Evolutionary conservation across 805 yeast species (phyloP).

Genomic region (Starmera caribaea): DNA sequence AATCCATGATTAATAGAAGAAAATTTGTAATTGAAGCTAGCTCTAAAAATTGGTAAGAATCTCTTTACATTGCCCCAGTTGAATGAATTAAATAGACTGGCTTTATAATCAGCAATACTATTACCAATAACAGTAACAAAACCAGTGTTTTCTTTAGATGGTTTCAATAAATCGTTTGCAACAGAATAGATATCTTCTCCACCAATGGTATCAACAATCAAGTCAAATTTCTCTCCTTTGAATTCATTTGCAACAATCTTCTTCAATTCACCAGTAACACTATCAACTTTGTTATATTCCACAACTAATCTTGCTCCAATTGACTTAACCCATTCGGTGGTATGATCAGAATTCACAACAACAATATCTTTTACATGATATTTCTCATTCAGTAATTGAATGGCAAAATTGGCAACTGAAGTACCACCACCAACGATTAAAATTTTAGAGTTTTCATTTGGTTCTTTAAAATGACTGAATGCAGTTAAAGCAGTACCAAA

Average conservation of each 20-base stretch:
- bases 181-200: constrained; percentile 37
- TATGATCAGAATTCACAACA: constrained; percentile 43
- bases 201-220: constrained; percentile 61
- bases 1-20: constrained; percentile 16
- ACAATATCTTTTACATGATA: constrained; percentile 41
- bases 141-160: constrained; percentile 34
- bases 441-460: constrained; percentile 36
- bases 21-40: constrained; percentile 18
- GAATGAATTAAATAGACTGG: constrained; percentile 4
- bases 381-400: constrained; percentile 45
- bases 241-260: constrained; percentile 18
- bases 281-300: constrained; percentile 43
- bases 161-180: constrained; percentile 34
- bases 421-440: constrained; percentile 71
- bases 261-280: constrained; percentile 25
- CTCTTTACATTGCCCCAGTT: constrained; percentile 5
- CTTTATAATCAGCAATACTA: constrained; percentile 20
- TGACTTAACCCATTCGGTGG: constrained; percentile 31
- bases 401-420: constrained; percentile 47
- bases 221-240: constrained; percentile 40
- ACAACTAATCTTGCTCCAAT: constrained; percentile 52
- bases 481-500: constrained; percentile 52
- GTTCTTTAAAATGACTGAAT: constrained; percentile 21
- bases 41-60: constrained; percentile 8
- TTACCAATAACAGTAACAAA: constrained; percentile 55